These are phyloP conservation scores for Backusella morwellensis DNA, from an alignment of 192 early-diverging fungal genomes.

Conservation along the genomic window DNA sequence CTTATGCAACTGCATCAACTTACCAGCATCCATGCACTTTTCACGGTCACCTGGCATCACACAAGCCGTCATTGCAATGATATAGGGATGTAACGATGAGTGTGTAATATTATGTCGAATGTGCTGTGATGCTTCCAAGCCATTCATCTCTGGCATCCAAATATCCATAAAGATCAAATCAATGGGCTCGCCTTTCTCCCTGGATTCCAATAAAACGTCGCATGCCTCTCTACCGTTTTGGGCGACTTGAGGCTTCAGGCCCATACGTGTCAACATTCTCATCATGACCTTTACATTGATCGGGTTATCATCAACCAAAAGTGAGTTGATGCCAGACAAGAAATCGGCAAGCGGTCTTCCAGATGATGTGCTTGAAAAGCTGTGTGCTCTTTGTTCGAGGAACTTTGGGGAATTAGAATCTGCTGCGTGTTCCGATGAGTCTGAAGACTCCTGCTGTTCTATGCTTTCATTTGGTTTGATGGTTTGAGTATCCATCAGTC, in stretches of 20 bases:
- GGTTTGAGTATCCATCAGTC: not conserved
- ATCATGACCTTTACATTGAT: constrained; percentile 68
- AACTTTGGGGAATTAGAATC: not conserved
- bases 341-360: not conserved
- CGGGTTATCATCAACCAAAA: constrained; percentile 71
- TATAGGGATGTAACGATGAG: constrained; percentile 8
- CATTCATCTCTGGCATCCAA: constrained; percentile 51
- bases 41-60: constrained; percentile 28
- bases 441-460: not conserved
- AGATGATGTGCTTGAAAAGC: not conserved
- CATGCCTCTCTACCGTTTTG: constrained; percentile 31
- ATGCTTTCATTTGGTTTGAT: not conserved
- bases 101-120: constrained; percentile 16
- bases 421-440: not conserved
- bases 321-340: not conserved
- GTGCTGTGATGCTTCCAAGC: constrained; percentile 37
- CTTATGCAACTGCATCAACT: too few relatives aligned
- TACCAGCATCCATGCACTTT: constrained; percentile 28
- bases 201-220: constrained; percentile 11
- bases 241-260: constrained; percentile 10
- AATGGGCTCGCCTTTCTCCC: not conserved
- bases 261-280: constrained; percentile 44
- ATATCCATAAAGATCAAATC: constrained; percentile 47
- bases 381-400: not conserved
- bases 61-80: constrained; percentile 36